These are phyloP conservation scores for Grifola frondosa DNA, from an alignment of 1,284 basidiomycete species.

Conservation along the genomic window DNA sequence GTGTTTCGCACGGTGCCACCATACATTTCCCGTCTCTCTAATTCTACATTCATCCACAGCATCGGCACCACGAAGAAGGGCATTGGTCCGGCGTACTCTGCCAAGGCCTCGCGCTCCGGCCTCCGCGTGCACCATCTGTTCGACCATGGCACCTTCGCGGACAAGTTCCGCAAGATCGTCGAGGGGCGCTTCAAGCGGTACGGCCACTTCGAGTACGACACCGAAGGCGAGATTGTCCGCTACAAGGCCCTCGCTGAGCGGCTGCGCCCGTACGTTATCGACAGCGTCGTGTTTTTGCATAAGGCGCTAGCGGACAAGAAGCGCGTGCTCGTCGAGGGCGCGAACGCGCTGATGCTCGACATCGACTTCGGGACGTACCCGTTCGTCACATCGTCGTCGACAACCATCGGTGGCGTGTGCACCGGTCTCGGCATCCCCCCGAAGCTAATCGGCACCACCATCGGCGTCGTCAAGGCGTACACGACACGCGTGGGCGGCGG, in stretches of 20 bases:
- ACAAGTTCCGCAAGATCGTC: slow-evolving; percentile 93
- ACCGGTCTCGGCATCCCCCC: slow-evolving; percentile 96
- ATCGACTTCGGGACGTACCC: slow-evolving; percentile 98
- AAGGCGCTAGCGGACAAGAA: slow-evolving; percentile 75
- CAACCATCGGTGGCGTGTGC: slow-evolving; percentile 92
- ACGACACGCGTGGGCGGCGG: slow-evolving; percentile 97
- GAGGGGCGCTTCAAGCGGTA: slow-evolving; percentile 98
- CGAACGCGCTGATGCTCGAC: slow-evolving; percentile 98
- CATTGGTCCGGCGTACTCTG: slow-evolving; percentile 97
- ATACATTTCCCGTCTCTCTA: background rate
- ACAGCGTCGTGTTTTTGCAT: slow-evolving; percentile 87
- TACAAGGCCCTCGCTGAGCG: slow-evolving; percentile 91
- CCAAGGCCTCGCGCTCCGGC: slow-evolving; percentile 95
- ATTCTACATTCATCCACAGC: slow-evolving; percentile 37
- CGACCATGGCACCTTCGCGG: slow-evolving; percentile 82
- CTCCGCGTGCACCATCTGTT: slow-evolving; percentile 96
- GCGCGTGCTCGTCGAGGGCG: slow-evolving; percentile 90
- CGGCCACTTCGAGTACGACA: slow-evolving; percentile 98
- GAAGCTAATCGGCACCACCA: slow-evolving; percentile 77
- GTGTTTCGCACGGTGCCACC: slow-evolving; percentile 15
- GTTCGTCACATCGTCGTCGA: slow-evolving; percentile 93
- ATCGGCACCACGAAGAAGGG: slow-evolving; percentile 99
- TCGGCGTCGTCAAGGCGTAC: slow-evolving; percentile 97
- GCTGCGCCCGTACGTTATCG: slow-evolving; percentile 85
- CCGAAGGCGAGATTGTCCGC: slow-evolving; percentile 91